Evolutionary conservation across 306 rosid species (phyloP), one percentile per base, ranked within the genome.

Genomic region (Quercus robur): DNA sequence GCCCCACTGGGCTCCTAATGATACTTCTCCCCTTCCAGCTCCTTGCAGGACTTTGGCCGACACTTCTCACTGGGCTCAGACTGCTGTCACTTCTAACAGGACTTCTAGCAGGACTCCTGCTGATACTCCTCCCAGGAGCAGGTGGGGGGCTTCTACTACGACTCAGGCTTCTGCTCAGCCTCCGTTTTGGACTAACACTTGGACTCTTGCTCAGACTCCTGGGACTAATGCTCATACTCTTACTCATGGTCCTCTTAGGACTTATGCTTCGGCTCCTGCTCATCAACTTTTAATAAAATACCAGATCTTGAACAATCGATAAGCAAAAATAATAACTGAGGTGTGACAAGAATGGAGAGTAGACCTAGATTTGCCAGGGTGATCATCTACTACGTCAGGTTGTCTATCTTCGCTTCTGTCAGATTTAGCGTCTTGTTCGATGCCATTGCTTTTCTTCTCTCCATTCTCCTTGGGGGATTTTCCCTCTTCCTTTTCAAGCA

Each of bases 221-320:
- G 78, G 99, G 95, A 87, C 97, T 95, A 82, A 90, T 90, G 78
- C 97, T 95, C 98, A 90, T 93, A 81, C 97, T 90, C 91, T 90
- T 94, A 86, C 95, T 91, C 84, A 79, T 33, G 82, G 91, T n/a
- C 90, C 91, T 90, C 83, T 88, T 90, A 75, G 99, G 99, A 90
- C 94, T 94, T 67, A 78, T 62, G 90, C 99, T 93, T 83, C 90
- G 91, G 78, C 93, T 93, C 99, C 99, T 95, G 99, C 92, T 83
- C 91, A 95, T 87, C 85, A 87, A 91, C 89, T 81, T 84, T 82
- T 70, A 89, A 84, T 93, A 89, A 91, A 86, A 86, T 84, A 90
- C 90, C 91, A 72, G 80, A 82, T 89, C 89, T 85, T 84, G 80
- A 88, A 85, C 82, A 86, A 83, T 84, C 76, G 79, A 78, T 77